Percentiles rank a stretch among this genome's conserved stretches.
Conservation (phyloP, 768 basidiomycete species). For the Mycena alexandri region DNA sequence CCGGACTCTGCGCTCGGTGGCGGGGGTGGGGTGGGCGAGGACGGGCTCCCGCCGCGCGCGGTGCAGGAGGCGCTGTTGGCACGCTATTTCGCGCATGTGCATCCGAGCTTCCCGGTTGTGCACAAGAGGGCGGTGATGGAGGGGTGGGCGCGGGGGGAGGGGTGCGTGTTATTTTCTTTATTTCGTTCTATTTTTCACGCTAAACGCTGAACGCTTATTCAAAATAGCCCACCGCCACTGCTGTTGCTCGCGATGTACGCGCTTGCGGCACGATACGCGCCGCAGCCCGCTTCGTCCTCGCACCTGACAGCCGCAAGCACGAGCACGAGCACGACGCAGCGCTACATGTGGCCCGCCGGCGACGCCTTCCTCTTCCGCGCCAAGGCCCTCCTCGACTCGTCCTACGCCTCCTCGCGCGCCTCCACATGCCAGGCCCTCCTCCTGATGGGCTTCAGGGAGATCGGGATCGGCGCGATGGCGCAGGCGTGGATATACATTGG, state of each 20-base stretch:
- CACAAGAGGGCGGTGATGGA: slow-evolving; percentile 80
- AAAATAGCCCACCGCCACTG: slow-evolving; percentile 68
- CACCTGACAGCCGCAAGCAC: too few relatives aligned
- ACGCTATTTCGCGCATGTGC: slow-evolving; percentile 87
- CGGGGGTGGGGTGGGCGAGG: slow-evolving; percentile 53
- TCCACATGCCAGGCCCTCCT: slow-evolving; percentile 85
- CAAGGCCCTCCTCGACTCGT: slow-evolving; percentile 72
- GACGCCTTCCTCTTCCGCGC: slow-evolving; percentile 79
- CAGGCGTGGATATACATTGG: slow-evolving; percentile 89
- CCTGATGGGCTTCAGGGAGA: slow-evolving; percentile 86
- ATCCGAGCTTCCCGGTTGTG: slow-evolving; percentile 82
- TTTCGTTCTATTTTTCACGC: slow-evolving; percentile 13
- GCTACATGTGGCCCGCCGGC: slow-evolving; percentile 85
- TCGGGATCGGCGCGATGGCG: slow-evolving; percentile 91
- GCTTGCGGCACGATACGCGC: slow-evolving; percentile 80
- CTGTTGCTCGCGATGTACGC: slow-evolving; percentile 89
- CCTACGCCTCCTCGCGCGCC: slow-evolving; percentile 79
- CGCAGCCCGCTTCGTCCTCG: slow-evolving; percentile 46
- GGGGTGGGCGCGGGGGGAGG: slow-evolving; percentile 53
- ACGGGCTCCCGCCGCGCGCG: slow-evolving; percentile 65
- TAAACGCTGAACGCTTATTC: slow-evolving; percentile 53
- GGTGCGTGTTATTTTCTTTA: slow-evolving; percentile 46
- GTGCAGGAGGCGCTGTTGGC: slow-evolving; percentile 79
- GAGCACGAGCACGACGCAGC: not conserved
- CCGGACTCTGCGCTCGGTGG: slow-evolving; percentile 37